A percentile compares a stretch with the other conserved stretches of the same genome.
Evolutionary conservation across 177 flowering plant genomes (phyloP).

Genomic region (Vitis hybrid): DNA sequence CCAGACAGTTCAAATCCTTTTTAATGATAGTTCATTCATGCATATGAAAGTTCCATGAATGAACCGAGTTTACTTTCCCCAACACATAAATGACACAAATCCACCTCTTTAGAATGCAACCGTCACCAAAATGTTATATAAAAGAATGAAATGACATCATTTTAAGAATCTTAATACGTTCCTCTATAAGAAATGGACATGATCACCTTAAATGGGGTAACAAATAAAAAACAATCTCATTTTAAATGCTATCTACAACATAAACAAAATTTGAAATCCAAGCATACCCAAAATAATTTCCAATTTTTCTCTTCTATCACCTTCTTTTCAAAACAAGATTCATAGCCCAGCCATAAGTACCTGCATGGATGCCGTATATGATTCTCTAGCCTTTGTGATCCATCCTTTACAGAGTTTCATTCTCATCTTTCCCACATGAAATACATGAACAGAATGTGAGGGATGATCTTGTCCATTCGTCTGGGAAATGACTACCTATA

Average conservation of each 20-base stretch:
- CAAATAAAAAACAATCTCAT: not conserved
- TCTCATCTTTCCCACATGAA: slow-evolving; percentile 84
- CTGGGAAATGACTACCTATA: slow-evolving; percentile 83
- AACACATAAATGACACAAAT: too few relatives aligned
- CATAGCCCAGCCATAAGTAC: slow-evolving; percentile 28
- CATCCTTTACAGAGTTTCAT: slow-evolving; percentile 89
- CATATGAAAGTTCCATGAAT: too few relatives aligned
- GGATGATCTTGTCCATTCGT: slow-evolving; percentile 76
- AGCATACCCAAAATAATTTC: not conserved
- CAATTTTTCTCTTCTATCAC: not conserved
- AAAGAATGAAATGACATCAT: too few relatives aligned
- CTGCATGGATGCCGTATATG: slow-evolving; percentile 86
- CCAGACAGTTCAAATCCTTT: too few relatives aligned
- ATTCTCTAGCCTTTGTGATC: slow-evolving; percentile 86
- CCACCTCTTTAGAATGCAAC: too few relatives aligned
- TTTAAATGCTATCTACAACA: too few relatives aligned
- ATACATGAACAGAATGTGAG: slow-evolving; percentile 60
- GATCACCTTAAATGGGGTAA: not conserved
- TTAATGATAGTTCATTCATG: too few relatives aligned
- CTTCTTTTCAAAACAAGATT: not conserved
- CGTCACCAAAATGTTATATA: too few relatives aligned
- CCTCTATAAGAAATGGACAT: too few relatives aligned
- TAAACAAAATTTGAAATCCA: not conserved
- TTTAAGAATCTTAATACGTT: too few relatives aligned
- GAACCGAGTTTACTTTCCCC: too few relatives aligned